Base-by-base conservation (phyloP, 148 eudicot species). In the Mesembryanthemum crystallinum region DNA sequence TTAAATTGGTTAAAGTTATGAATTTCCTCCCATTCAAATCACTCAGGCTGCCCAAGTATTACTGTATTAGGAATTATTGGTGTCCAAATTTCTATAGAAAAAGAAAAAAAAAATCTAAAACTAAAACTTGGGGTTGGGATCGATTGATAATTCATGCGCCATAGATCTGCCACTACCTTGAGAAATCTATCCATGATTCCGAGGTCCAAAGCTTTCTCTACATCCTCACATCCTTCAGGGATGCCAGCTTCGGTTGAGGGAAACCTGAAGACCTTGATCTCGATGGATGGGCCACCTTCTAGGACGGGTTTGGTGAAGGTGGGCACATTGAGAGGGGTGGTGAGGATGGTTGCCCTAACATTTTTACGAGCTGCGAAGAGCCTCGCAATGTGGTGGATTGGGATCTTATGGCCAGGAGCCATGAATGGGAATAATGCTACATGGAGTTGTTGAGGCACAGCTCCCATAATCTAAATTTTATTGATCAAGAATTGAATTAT, bases 341-440 rank as follows among this genome's bases (percentile, higher is more conserved):
- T 79, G 75, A 86, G 64, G 21, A 88, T 79, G 65, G 89, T 86
- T 29, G 80, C 13, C 47, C 62, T 80, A 21, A 86, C 73, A 28
- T 35, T 35, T 2, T 89, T 87, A 0, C 78, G 81, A 15, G 82
- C 21, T 25, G 82, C 67, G 59, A 88, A 84, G 13, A 84, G 79
- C 43, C 72, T 81, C 13, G 85, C 88, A 32, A 85, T 81, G 85
- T 86, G 82, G 0, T 81, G 25, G 17, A 60, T 77, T n/a, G 91
- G 89, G 49, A 88, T 84, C 83, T 77, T 77, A 62, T 88, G 89
- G 78, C 91, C 91, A 29, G 63, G 82, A 57, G 82, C 85, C 83
- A 85, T 58, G 23, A 77, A 0, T 17, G 88, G 91, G 28, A 88
- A 64, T 68, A 88, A 80, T 69, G 78, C 74, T 7, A 84, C 72